phyloP scores from a whole-genome alignment of 2,329 filamentous ascomycete species.

The Apiospora malaysiana region DNA sequence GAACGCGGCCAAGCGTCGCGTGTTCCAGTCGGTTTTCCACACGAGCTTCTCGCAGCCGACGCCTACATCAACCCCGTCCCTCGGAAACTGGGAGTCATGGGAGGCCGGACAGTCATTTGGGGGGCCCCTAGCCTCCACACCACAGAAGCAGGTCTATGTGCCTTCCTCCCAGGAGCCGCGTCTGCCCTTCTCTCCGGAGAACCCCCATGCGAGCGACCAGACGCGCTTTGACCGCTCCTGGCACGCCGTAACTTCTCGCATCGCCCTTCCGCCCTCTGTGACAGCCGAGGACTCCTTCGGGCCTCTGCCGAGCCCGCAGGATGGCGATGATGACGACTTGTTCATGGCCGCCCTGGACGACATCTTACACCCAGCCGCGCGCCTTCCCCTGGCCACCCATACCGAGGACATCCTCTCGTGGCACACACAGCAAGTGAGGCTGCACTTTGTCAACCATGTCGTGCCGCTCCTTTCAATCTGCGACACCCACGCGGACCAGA shows the following conservation, averaged over 20 bases:
- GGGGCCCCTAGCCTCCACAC: conserved; percentile 39
- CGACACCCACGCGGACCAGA: conserved; percentile 47
- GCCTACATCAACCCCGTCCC: conserved; percentile 47
- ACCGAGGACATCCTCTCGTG: conserved; percentile 64
- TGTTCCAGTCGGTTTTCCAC: conserved; percentile 63
- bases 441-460: conserved; percentile 66
- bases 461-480: conserved; percentile 60
- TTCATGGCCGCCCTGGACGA: conserved; percentile 61
- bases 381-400: conserved; percentile 55
- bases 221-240: conserved; percentile 66
- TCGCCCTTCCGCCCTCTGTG: conserved; percentile 62
- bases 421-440: conserved; percentile 66
- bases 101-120: conserved; percentile 55
- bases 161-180: conserved; percentile 30
- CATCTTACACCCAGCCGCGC: conserved; percentile 53
- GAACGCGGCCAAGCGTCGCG: conserved; percentile 53
- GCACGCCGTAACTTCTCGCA: conserved; percentile 64
- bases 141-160: conserved; percentile 31
- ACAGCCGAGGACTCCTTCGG: conserved; percentile 62
- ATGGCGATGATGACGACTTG: conserved; percentile 46
- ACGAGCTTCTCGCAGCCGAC: conserved; percentile 57
- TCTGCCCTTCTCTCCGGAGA: conserved; percentile 32
- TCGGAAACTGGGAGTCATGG: conserved; percentile 45
- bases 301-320: conserved; percentile 49
- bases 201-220: conserved; percentile 52